Percentiles rank a stretch among this genome's conserved stretches.
Conservation (phyloP, 768 basidiomycete species). For the Pisolithus orientalis region DNA sequence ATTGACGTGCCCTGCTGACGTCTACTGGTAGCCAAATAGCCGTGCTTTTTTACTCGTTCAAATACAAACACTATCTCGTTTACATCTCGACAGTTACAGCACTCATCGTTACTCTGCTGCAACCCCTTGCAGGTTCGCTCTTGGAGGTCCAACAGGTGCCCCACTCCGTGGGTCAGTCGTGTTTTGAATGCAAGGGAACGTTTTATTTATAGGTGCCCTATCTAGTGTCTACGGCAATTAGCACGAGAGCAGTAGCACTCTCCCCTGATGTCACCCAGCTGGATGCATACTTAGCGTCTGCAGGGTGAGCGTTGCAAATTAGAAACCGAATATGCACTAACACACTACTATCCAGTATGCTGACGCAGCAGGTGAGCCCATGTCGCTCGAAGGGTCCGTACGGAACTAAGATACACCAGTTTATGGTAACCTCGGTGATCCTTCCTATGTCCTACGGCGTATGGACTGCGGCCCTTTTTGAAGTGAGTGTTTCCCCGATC, state of each 20-base stretch:
- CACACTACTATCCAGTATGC: conserved; percentile 29
- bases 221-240: conserved; percentile 32
- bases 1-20: conserved; percentile 1
- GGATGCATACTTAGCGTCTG: conserved; percentile 52
- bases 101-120: conserved; percentile 40
- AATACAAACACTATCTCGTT: conserved; percentile 50
- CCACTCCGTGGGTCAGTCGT: conserved; percentile 14
- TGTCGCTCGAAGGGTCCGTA: neutral
- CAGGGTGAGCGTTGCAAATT: conserved; percentile 33
- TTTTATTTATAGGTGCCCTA: conserved; percentile 10
- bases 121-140: conserved; percentile 48
- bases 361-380: conserved; percentile 20
- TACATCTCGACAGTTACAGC: conserved; percentile 47
- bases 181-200: conserved; percentile 5
- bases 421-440: conserved; percentile 41
- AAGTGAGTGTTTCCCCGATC: conserved; percentile 27
- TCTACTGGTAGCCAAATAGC: conserved; percentile 33
- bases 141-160: conserved; percentile 21
- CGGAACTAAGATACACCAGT: conserved; percentile 11
- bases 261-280: conserved; percentile 38
- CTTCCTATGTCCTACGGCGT: conserved; percentile 44
- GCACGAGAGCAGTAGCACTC: conserved; percentile 39
- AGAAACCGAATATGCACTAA: neutral
- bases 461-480: conserved; percentile 53
- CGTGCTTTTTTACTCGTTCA: conserved; percentile 39